A percentile compares a stretch with the other conserved stretches of the same genome.
These are phyloP conservation scores for Acacia pycnantha DNA, from an alignment of 331 rosid species.

Conservation along the genomic window DNA sequence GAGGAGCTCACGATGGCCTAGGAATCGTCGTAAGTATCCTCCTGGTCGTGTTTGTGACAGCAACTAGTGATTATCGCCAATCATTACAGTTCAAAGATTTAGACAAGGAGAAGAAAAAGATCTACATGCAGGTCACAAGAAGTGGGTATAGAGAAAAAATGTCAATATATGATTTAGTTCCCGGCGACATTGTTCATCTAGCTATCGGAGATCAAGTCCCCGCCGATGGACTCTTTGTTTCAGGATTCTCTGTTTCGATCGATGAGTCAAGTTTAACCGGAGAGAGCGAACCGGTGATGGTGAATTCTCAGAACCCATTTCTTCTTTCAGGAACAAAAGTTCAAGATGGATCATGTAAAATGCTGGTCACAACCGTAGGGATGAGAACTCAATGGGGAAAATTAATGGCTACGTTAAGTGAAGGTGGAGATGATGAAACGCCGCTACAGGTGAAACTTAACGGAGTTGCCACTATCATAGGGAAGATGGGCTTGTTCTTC, in stretches of 20 bases:
- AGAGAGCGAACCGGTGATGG: constrained; percentile 93
- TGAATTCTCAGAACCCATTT: constrained; percentile 63
- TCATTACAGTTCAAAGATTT: constrained; percentile 91
- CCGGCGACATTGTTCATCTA: constrained; percentile 92
- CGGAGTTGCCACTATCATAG: constrained; percentile 94
- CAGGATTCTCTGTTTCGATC: constrained; percentile 81
- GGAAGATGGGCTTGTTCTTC: constrained; percentile 85
- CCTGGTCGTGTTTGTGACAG: constrained; percentile 85
- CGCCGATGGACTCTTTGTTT: constrained; percentile 80
- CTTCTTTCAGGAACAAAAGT: constrained; percentile 95
- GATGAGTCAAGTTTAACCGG: constrained; percentile 97
- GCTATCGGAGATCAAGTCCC: constrained; percentile 96
- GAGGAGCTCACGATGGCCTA: constrained; percentile 91
- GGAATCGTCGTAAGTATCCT: constrained; percentile 92
- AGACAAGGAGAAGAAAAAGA: constrained; percentile 95
- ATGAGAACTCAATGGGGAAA: constrained; percentile 99
- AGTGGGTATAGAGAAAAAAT: constrained; percentile 82
- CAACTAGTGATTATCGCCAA: constrained; percentile 86
- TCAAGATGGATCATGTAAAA: constrained; percentile 94
- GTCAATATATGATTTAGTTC: constrained; percentile 80
- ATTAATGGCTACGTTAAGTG: constrained; percentile 89
- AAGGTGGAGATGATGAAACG: constrained; percentile 96
- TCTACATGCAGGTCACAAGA: constrained; percentile 85
- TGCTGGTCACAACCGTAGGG: constrained; percentile 90
- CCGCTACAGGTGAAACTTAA: constrained; percentile 92